Evolutionary conservation across 768 basidiomycete species (phyloP), one percentile per base, ranked within the genome.

Genomic region (Leccinum subgranulosum): DNA sequence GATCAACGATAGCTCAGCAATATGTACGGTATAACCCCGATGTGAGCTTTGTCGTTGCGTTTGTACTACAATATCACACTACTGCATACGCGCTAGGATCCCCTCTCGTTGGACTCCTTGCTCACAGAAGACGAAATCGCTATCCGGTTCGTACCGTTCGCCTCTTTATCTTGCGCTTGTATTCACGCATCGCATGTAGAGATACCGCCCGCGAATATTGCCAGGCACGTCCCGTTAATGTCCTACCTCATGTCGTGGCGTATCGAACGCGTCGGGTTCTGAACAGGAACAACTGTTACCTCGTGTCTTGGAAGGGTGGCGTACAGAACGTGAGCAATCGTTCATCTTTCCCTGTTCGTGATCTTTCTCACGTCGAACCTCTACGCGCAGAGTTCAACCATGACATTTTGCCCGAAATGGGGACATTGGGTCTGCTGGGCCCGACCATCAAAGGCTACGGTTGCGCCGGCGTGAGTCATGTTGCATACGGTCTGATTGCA

Each of bases 391-490:
- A 88, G 66, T 95, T 93, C 73, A 81, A 94, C 72, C 79, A 79
- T 57, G 75, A 79, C 6, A 85, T 93, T 51, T 77, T 98, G 21
- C 84, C 85, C 9, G 92, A 96, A 71, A 97, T 98, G 95, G 96
- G 96, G 5, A 83, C 86, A 59, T 77, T 98, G 4, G 96, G 96
- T 2, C 75, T 98, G 14, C 79, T 98, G 1, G 96, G 96, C 0
- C 87, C 95, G 2, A 98, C 95, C 0, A 98, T 98, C 61, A 72
- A 87, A 57, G 95, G 93, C 1, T 97, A 97, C 62, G 94, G 91
- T 23, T 98, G 96, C 67, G 95, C 96, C 0, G 95, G 96, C 21
- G 87, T 84, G 17, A 90, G 87, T 64, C 88, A 86, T 64, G 94
- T 98, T 11, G 90, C 96, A 1, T 98, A 98, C 62, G 96, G 96